Conservation (phyloP, 257 asterid species). For the Catharanthus roseus region DNA sequence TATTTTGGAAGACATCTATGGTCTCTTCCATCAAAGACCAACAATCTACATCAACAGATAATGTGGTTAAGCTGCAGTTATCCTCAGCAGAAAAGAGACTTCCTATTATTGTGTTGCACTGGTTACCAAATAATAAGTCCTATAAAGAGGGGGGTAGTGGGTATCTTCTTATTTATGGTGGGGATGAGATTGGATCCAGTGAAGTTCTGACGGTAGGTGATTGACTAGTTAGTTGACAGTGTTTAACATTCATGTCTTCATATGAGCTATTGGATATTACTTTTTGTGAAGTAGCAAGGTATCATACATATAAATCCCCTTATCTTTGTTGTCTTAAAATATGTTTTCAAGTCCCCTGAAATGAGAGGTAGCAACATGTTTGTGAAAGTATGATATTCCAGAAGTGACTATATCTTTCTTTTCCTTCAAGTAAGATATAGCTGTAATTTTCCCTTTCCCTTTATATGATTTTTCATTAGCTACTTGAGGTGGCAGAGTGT, state of each 20-base stretch:
- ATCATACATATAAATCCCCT: background rate
- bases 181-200: slow-evolving; percentile 80
- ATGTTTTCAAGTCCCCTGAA: background rate
- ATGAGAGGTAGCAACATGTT: background rate
- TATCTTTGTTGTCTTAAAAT: background rate
- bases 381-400: background rate
- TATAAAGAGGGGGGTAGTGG: slow-evolving; percentile 46
- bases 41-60: slow-evolving; percentile 37
- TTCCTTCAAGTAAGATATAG: background rate
- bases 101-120: slow-evolving; percentile 77
- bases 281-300: background rate
- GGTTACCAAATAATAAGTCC: slow-evolving; percentile 58
- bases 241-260: background rate
- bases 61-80: slow-evolving; percentile 70
- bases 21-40: slow-evolving; percentile 38
- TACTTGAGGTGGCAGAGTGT: slow-evolving; percentile 1
- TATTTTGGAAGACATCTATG: slow-evolving; percentile 65
- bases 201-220: slow-evolving; percentile 79
- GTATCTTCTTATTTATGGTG: slow-evolving; percentile 80
- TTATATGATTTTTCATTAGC: background rate
- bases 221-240: slow-evolving; percentile 1
- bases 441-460: background rate
- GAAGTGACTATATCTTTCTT: background rate
- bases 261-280: background rate
- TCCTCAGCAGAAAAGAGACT: slow-evolving; percentile 79